Evolutionary conservation across 1,284 basidiomycete genomes (phyloP), one percentile per base, ranked within the genome.

Genomic region (Sparassis latifolia): DNA sequence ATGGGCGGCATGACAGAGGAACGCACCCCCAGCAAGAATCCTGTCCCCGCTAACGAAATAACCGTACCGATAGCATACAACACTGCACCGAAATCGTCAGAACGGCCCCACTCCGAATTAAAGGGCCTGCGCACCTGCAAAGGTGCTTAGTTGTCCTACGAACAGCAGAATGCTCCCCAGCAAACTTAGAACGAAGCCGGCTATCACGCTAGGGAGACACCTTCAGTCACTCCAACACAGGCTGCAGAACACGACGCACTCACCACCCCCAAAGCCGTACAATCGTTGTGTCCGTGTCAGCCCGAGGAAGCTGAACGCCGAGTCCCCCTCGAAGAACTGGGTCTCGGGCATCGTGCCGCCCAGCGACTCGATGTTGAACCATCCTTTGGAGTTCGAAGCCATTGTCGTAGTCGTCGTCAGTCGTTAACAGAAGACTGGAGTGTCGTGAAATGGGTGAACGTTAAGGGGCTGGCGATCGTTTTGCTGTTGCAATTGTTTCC

Each of bases 61-160:
- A 97, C 68, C 47, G 90, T 88, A 33, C 94, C 95, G 41, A 96
- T 56, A 32, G 77, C 81, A 72, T 93, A 97, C 41, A 97, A 75
- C 10, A 89, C 87, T 91, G 64, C 20, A 10, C 40, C 20, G 20
- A 37, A 37, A 7, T 12, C 35, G 35, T 37, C 7, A 37, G 35
- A 20, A 37, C 35, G 35, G 35, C 20, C 20, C 20, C 20, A 20
- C 20, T 20, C 20, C 20, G 20, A 20, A 20, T 20, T 20, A 1
- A 20, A 20, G 20, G 20, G 20, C 20, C 20, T 20, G 76, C 87
- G 57, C 57, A 91, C 91, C 69, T 33, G 90, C 89, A 65, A 97
- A 97, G 49, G 79, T 75, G n/a, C 74, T 68, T 40, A 89, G 62
- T 47, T 79, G 75, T 0, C 86, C 89, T 4, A 91, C 59, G 64